A percentile compares a stretch with the other conserved stretches of the same genome.
phyloP scores from a whole-genome alignment of 2,329 filamentous ascomycete species.

The Cladosporium sp. region DNA sequence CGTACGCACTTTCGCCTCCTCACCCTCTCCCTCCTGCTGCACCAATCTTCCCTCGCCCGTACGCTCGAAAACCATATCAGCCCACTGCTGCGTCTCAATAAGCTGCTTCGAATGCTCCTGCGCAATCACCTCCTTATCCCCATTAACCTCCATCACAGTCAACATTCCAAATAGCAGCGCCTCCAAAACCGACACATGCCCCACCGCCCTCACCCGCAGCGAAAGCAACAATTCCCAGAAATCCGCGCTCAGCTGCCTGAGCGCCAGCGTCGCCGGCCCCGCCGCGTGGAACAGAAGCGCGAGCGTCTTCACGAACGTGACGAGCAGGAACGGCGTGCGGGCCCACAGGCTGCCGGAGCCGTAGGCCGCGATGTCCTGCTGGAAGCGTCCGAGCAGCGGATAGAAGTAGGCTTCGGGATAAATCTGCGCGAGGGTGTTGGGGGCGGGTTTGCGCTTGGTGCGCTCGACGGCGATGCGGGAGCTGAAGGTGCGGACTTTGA shows the following conservation, averaged over 20 bases:
- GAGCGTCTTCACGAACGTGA: slow-evolving; percentile 82
- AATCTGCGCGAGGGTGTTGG: slow-evolving; percentile 77
- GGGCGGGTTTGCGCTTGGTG: slow-evolving; percentile 59
- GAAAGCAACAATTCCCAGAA: slow-evolving; percentile 80
- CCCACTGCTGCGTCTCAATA: slow-evolving; percentile 87
- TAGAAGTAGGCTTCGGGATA: slow-evolving; percentile 81
- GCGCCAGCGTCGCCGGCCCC: slow-evolving; percentile 73
- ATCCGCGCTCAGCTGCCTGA: slow-evolving; percentile 80
- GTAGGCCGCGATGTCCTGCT: slow-evolving; percentile 39
- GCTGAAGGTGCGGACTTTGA: slow-evolving; percentile 89
- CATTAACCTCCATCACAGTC: slow-evolving; percentile 78
- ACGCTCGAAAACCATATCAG: slow-evolving; percentile 69
- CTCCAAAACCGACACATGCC: slow-evolving; percentile 63
- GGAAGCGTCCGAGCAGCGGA: slow-evolving; percentile 74
- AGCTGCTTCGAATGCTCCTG: slow-evolving; percentile 73
- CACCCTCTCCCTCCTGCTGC: slow-evolving; percentile 51
- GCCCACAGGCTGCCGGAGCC: slow-evolving; percentile 58
- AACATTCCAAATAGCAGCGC: slow-evolving; percentile 78
- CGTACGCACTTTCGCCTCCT: slow-evolving; percentile 79
- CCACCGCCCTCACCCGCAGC: slow-evolving; percentile 55
- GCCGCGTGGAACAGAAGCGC: slow-evolving; percentile 79
- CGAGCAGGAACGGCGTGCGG: slow-evolving; percentile 73
- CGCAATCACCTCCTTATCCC: slow-evolving; percentile 71
- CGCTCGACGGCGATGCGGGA: slow-evolving; percentile 68
- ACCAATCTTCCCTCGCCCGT: slow-evolving; percentile 38